Percentiles rank a stretch among this genome's conserved stretches.
These are phyloP conservation scores for Suillus brevipes DNA, from an alignment of 768 basidiomycete species.

Conservation along the genomic window DNA sequence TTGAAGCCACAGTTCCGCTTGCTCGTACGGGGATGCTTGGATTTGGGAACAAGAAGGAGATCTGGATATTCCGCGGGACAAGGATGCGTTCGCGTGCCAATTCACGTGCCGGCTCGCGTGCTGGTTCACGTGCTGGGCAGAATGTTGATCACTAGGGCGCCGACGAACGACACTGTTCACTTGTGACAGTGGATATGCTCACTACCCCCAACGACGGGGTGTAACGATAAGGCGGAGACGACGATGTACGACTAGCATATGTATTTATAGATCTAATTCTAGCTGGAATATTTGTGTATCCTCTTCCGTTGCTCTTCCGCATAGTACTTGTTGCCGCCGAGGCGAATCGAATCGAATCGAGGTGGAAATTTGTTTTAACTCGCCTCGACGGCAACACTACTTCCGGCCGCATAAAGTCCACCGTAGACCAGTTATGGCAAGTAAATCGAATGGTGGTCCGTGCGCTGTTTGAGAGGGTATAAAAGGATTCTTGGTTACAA, in stretches of 20 bases:
- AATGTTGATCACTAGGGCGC: background rate
- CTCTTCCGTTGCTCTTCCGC: too few relatives aligned
- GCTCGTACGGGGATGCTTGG: constrained; percentile 40
- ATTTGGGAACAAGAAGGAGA: constrained; percentile 49
- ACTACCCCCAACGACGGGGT: background rate
- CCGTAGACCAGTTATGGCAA: too few relatives aligned
- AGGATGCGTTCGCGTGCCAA: constrained; percentile 30
- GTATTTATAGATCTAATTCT: constrained; percentile 6
- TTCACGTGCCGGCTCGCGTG: constrained; percentile 27
- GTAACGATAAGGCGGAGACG: background rate
- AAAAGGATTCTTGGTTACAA: too few relatives aligned
- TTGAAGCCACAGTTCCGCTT: constrained; percentile 69
- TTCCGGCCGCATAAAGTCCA: too few relatives aligned
- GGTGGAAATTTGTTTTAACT: too few relatives aligned
- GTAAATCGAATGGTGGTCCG: too few relatives aligned
- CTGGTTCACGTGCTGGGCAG: constrained; percentile 9
- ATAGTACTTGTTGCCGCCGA: too few relatives aligned
- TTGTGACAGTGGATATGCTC: background rate
- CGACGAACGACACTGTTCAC: background rate
- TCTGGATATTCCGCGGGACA: constrained; percentile 63
- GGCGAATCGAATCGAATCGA: too few relatives aligned
- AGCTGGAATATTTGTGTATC: too few relatives aligned
- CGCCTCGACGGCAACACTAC: too few relatives aligned
- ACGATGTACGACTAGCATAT: background rate
- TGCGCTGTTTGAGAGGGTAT: too few relatives aligned